phyloP scores from a whole-genome alignment of 148 eudicot genomes.

The Rhododendron henanense region DNA sequence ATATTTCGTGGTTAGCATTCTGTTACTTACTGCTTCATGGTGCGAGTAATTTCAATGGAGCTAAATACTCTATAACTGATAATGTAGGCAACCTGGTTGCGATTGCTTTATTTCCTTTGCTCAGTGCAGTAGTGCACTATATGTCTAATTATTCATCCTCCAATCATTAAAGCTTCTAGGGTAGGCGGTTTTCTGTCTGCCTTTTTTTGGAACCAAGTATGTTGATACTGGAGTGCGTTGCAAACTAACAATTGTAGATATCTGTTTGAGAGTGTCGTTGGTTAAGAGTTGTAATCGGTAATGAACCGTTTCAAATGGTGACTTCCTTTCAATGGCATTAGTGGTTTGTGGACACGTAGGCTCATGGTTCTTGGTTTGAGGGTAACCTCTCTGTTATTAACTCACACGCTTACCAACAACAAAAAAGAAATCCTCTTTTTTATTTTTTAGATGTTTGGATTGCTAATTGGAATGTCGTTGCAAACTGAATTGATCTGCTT shows the following conservation, averaged over 20 bases:
- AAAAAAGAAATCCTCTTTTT: too few species aligned
- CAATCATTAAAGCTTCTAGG: neutral
- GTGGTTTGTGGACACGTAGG: too few species aligned
- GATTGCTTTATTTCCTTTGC: neutral
- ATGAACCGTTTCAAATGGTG: too few species aligned
- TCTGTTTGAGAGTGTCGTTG: too few species aligned
- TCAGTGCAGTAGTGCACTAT: neutral
- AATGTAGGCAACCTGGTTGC: neutral
- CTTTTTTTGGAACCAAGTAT: neutral
- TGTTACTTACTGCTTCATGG: neutral
- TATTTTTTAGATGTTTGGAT: too few species aligned
- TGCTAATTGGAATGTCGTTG: too few species aligned
- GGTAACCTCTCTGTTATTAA: too few species aligned
- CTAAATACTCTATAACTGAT: neutral
- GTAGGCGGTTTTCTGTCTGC: neutral
- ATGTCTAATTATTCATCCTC: neutral
- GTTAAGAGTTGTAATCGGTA: too few species aligned
- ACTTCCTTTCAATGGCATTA: too few species aligned
- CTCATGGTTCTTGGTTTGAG: too few species aligned
- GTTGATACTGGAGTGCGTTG: neutral
- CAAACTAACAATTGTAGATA: neutral
- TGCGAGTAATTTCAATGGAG: neutral
- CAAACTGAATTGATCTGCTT: too few species aligned
- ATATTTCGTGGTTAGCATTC: constrained; percentile 77
- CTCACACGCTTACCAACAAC: too few species aligned